Conservation (phyloP, 2,329 filamentous ascomycete genomes). For the Dactylellina sp. region DNA sequence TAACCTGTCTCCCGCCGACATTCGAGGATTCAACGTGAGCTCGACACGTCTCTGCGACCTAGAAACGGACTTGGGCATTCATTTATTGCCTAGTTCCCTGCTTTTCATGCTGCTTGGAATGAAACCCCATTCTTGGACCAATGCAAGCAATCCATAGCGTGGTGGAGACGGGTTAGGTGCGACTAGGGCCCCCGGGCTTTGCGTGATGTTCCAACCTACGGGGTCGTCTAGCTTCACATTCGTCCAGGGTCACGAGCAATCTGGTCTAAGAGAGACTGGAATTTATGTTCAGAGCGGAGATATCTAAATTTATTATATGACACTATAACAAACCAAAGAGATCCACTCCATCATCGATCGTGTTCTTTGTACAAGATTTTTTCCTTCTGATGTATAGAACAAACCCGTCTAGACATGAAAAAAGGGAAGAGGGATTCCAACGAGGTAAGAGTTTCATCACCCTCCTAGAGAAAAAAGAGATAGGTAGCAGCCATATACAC, state of each 20-base stretch:
- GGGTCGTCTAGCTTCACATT: conserved; percentile 17
- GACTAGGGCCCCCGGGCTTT: conserved; percentile 36
- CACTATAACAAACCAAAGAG: conserved; percentile 49
- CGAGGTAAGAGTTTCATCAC: conserved; percentile 6
- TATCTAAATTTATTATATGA: conserved; percentile 57
- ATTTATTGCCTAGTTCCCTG: conserved; percentile 6
- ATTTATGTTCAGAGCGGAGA: conserved; percentile 52
- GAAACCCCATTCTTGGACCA: conserved; percentile 7
- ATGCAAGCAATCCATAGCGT: conserved; percentile 30
- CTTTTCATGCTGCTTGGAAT: conserved; percentile 14
- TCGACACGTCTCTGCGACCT: conserved; percentile 23
- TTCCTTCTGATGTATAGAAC: conserved; percentile 45
- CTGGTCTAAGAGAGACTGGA: too few relatives aligned
- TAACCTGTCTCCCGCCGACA: not conserved
- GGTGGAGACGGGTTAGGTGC: conserved; percentile 20
- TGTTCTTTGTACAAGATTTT: conserved; percentile 50
- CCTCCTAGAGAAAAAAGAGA: conserved; percentile 61
- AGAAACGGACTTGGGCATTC: not conserved
- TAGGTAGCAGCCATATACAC: conserved; percentile 58
- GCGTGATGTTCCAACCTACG: conserved; percentile 35
- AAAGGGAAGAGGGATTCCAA: conserved; percentile 43
- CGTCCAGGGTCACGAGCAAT: too few relatives aligned
- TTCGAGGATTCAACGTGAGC: not conserved
- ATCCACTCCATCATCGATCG: conserved; percentile 34
- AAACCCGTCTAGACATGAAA: conserved; percentile 49